phyloP scores from a whole-genome alignment of 345 rosid genomes.

The Fremontodendron californicum region DNA sequence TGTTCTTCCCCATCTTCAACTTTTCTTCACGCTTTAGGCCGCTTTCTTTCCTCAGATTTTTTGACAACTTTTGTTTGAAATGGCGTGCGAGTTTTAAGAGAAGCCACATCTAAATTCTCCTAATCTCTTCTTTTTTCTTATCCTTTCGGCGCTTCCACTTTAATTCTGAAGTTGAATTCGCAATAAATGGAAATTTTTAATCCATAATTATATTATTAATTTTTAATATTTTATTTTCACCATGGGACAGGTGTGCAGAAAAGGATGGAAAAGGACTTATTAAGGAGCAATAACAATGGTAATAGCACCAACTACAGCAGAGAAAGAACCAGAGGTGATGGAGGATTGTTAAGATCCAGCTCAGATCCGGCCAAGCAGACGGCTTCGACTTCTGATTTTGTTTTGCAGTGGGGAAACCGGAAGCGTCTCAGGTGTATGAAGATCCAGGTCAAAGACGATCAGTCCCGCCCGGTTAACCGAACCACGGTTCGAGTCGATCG shows the following conservation, averaged over 20 bases:
- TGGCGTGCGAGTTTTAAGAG: not conserved
- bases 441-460: constrained; percentile 50
- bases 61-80: not conserved
- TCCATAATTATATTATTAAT: not conserved
- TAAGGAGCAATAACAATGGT: constrained; percentile 25
- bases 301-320: constrained; percentile 15
- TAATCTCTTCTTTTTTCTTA: not conserved
- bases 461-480: constrained; percentile 33
- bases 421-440: constrained; percentile 75
- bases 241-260: constrained; percentile 25
- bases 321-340: constrained; percentile 19
- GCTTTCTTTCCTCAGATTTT: not conserved
- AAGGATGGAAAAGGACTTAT: constrained; percentile 47
- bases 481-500: constrained; percentile 54
- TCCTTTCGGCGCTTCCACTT: not conserved
- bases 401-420: constrained; percentile 72
- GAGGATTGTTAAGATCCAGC: constrained; percentile 32
- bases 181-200: not conserved
- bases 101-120: not conserved
- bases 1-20: not conserved
- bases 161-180: not conserved
- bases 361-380: constrained; percentile 31
- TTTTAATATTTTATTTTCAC: not conserved
- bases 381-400: constrained; percentile 47
- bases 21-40: not conserved